phyloP scores from a whole-genome alignment of 2,329 filamentous ascomycete genomes.

The Domatiomyces globalis region DNA sequence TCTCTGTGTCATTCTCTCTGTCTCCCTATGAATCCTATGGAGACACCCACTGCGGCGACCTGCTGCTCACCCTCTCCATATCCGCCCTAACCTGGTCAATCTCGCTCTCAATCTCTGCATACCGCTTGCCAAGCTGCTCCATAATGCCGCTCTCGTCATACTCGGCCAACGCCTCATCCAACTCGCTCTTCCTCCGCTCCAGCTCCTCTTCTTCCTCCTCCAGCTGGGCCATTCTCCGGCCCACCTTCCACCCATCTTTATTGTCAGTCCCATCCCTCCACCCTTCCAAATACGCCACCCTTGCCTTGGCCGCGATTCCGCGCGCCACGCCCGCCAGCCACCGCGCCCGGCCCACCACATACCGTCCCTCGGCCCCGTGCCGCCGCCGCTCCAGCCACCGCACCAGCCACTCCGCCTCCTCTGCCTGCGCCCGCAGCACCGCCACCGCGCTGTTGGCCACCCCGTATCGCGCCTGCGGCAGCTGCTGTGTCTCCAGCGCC shows the following conservation, averaged over 20 bases:
- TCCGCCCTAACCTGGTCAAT: conserved; percentile 26
- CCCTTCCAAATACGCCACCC: conserved; percentile 18
- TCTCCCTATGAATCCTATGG: background rate
- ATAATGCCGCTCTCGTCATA: conserved; percentile 23
- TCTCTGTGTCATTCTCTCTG: too few species aligned
- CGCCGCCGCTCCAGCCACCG: conserved; percentile 12
- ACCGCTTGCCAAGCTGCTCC: conserved; percentile 26
- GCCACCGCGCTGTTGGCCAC: conserved; percentile 25
- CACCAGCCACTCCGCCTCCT: conserved; percentile 22
- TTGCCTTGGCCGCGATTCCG: conserved; percentile 13
- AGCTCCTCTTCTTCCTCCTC: conserved; percentile 26
- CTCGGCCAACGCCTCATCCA: conserved; percentile 22
- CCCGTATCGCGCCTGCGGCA: conserved; percentile 22
- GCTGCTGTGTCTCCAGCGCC: conserved; percentile 20
- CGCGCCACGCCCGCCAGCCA: conserved; percentile 12
- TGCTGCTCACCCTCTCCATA: conserved; percentile 20
- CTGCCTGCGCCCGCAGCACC: conserved; percentile 22
- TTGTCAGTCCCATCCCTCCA: conserved; percentile 24
- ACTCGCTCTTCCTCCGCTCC: conserved; percentile 20
- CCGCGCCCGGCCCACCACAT: conserved; percentile 3
- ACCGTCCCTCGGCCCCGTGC: conserved; percentile 13
- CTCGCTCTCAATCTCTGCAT: conserved; percentile 25
- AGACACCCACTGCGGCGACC: background rate
- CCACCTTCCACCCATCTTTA: conserved; percentile 23
- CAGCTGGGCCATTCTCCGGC: conserved; percentile 22